phyloP scores from a whole-genome alignment of 768 basidiomycete genomes.

The Termitomyces sp. region DNA sequence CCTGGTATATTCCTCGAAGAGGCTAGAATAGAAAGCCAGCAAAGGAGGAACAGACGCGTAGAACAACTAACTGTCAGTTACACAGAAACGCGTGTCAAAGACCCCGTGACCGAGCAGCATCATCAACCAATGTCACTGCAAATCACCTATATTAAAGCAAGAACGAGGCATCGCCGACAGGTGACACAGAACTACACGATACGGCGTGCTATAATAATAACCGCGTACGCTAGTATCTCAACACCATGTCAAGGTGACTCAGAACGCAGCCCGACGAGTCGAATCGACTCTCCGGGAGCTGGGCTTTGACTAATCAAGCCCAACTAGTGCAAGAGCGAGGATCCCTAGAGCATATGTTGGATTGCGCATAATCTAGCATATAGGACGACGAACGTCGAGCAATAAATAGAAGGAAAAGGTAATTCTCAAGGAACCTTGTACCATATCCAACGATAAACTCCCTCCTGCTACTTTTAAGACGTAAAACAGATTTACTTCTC shows the following conservation, averaged over 20 bases:
- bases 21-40: no score
- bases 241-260: constrained; percentile 8
- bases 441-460: neutral
- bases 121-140: constrained; percentile 17
- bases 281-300: constrained; percentile 3
- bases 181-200: neutral
- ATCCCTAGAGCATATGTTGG: constrained; percentile 14
- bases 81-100: constrained; percentile 10
- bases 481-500: constrained; percentile 44
- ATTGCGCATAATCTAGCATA: constrained; percentile 14
- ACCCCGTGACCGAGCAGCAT: constrained; percentile 16
- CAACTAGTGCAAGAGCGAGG: constrained; percentile 7
- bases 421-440: neutral
- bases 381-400: neutral
- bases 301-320: neutral
- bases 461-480: neutral
- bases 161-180: neutral
- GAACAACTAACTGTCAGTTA: neutral
- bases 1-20: constrained; percentile 1
- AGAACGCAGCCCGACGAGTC: constrained; percentile 8
- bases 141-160: neutral
- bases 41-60: constrained; percentile 15
- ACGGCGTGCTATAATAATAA: neutral
- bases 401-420: neutral
- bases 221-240: neutral